Conservation (phyloP, 2,329 filamentous ascomycete species). For the Chrysosporium queenslandicum region DNA sequence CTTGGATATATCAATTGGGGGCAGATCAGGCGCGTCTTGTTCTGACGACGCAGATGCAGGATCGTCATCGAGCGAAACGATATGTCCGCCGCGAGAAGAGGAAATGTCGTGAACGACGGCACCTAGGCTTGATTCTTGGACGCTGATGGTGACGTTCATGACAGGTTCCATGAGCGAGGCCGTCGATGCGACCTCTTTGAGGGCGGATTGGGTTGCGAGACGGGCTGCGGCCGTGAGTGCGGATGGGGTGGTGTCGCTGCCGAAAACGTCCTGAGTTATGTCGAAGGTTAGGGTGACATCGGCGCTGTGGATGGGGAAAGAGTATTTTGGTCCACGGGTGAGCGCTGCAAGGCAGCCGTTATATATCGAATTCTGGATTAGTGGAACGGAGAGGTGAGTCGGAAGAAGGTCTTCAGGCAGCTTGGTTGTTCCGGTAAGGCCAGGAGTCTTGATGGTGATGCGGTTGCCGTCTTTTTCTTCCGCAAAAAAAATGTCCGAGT, state of each 20-base stretch:
- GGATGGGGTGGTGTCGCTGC: slow-evolving; percentile 55
- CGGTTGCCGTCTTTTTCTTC: slow-evolving; percentile 59
- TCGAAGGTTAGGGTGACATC: slow-evolving; percentile 62
- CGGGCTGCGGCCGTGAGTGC: slow-evolving; percentile 58
- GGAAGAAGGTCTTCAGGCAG: slow-evolving; percentile 26
- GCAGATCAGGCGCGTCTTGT: slow-evolving; percentile 26
- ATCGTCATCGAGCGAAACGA: slow-evolving; percentile 58
- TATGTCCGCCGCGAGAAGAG: slow-evolving; percentile 60
- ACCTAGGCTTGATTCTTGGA: slow-evolving; percentile 71
- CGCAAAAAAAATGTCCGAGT: slow-evolving; percentile 31
- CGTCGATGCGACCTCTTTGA: slow-evolving; percentile 48
- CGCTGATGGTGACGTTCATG: slow-evolving; percentile 78
- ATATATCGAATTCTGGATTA: slow-evolving; percentile 49
- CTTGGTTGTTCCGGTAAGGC: slow-evolving; percentile 27
- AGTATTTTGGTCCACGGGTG: slow-evolving; percentile 70
- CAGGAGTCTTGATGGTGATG: slow-evolving; percentile 47
- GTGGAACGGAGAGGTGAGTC: slow-evolving; percentile 42
- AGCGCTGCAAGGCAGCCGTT: slow-evolving; percentile 77
- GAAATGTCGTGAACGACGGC: slow-evolving; percentile 73
- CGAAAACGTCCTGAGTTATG: slow-evolving; percentile 53
- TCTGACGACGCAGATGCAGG: slow-evolving; percentile 26
- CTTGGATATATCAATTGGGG: slow-evolving; percentile 55
- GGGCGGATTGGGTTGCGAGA: slow-evolving; percentile 57
- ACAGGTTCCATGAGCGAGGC: slow-evolving; percentile 80
- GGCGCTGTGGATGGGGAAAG: slow-evolving; percentile 69